Conservation (phyloP, 1,139 yeast genomes). For the Trichomonascaceae sp. region DNA sequence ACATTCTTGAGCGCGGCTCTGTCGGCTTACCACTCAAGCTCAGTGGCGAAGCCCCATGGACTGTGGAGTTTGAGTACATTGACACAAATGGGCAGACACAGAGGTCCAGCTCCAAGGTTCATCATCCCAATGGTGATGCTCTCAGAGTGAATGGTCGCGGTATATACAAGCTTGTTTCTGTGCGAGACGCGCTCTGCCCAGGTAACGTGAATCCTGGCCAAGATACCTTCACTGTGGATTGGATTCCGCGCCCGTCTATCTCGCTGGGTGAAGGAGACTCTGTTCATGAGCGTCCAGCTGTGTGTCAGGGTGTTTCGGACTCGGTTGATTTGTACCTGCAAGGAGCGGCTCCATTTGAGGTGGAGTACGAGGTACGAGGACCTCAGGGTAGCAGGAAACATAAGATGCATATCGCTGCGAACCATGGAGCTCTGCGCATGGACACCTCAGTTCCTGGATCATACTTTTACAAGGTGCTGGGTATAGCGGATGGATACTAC, state of each 20-base stretch:
- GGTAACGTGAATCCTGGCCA: slow-evolving; percentile 37
- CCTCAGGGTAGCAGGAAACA: slow-evolving; percentile 39
- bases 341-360: slow-evolving; percentile 50
- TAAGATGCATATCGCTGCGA: slow-evolving; percentile 38
- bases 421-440: slow-evolving; percentile 34
- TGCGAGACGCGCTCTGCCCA: slow-evolving; percentile 53
- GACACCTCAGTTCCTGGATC: slow-evolving; percentile 34
- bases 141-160: slow-evolving; percentile 46
- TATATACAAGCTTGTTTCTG: slow-evolving; percentile 42
- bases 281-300: too few relatives aligned
- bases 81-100: slow-evolving; percentile 7
- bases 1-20: slow-evolving; percentile 40
- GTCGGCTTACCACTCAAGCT: slow-evolving; percentile 47
- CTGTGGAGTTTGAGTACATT: slow-evolving; percentile 28
- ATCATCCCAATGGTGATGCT: slow-evolving; percentile 19
- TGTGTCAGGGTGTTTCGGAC: slow-evolving; percentile 39
- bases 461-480: slow-evolving; percentile 48
- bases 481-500: slow-evolving; percentile 56
- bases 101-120: slow-evolving; percentile 7
- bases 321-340: slow-evolving; percentile 31
- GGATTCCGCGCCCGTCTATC: slow-evolving; percentile 25
- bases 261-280: slow-evolving; percentile 16
- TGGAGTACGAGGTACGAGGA: slow-evolving; percentile 50
- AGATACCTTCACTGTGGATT: slow-evolving; percentile 13
- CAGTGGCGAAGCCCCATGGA: slow-evolving; percentile 38